phyloP scores from a whole-genome alignment of 1,284 basidiomycete genomes.

The Thecaphora thlaspeos region DNA sequence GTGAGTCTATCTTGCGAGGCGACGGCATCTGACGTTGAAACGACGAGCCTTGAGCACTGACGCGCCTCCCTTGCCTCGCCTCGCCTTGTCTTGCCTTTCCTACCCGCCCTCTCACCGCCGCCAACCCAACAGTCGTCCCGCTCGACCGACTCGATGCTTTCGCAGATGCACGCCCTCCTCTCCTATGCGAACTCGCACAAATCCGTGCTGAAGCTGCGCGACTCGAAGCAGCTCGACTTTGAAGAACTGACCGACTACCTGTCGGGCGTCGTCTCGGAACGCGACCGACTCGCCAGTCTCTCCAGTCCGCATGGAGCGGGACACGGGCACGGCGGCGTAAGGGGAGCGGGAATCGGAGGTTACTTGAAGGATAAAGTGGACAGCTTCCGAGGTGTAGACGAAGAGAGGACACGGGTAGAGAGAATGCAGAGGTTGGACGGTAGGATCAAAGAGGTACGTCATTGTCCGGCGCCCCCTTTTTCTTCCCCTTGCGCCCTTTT shows the following conservation, averaged over 20 bases:
- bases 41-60: no score
- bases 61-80: not conserved
- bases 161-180: constrained; percentile 82
- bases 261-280: constrained; percentile 82
- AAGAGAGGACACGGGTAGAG: constrained; percentile 86
- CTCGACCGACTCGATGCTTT: constrained; percentile 69
- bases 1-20: constrained; percentile 18
- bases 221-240: constrained; percentile 98
- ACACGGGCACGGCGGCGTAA: constrained; percentile 58
- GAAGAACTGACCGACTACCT: constrained; percentile 96
- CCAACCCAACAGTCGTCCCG: constrained; percentile 26
- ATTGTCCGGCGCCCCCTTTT: no score
- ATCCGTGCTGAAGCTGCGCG: constrained; percentile 85
- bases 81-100: no score
- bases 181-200: constrained; percentile 86
- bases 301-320: constrained; percentile 45
- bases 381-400: constrained; percentile 83
- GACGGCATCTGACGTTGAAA: no score
- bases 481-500: no score
- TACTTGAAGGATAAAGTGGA: constrained; percentile 95
- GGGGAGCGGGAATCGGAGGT: constrained; percentile 70
- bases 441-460: constrained; percentile 84
- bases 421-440: constrained; percentile 86
- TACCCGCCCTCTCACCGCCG: no score
- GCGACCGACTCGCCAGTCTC: constrained; percentile 70